Conservation (phyloP, 2,329 filamentous ascomycete genomes). For the Colletotrichum lupini region DNA sequence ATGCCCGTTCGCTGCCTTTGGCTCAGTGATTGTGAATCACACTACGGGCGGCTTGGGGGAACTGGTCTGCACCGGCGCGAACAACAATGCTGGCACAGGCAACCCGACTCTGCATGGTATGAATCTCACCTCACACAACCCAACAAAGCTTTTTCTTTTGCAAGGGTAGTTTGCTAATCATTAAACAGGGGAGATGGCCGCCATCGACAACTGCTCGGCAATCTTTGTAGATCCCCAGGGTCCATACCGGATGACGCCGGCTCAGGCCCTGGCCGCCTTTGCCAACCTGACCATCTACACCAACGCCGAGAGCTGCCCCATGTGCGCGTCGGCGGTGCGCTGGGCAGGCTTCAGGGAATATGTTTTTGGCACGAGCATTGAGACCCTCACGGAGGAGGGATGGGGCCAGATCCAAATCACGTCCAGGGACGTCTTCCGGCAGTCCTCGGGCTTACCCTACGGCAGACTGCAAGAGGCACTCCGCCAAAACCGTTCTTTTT, state of each 20-base stretch:
- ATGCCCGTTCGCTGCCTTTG: slow-evolving; percentile 65
- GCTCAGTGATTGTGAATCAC: slow-evolving; percentile 66
- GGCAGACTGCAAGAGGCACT: too few relatives aligned
- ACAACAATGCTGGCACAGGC: slow-evolving; percentile 54
- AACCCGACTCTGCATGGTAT: slow-evolving; percentile 65
- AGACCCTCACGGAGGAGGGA: slow-evolving; percentile 55
- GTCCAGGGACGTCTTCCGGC: slow-evolving; percentile 57
- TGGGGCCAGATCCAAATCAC: slow-evolving; percentile 63
- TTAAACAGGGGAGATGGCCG: slow-evolving; percentile 60
- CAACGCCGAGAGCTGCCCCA: slow-evolving; percentile 67
- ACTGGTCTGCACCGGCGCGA: slow-evolving; percentile 62
- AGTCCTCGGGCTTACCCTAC: slow-evolving; percentile 52
- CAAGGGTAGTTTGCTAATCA: background rate
- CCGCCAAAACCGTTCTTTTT: too few relatives aligned
- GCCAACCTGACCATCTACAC: slow-evolving; percentile 62
- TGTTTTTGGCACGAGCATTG: slow-evolving; percentile 63
- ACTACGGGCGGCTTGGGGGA: slow-evolving; percentile 54
- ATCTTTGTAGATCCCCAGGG: slow-evolving; percentile 59
- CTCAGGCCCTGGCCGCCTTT: slow-evolving; percentile 57
- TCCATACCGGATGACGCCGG: slow-evolving; percentile 53
- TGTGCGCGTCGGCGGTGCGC: slow-evolving; percentile 67
- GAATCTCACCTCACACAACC: too few relatives aligned
- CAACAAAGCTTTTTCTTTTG: too few relatives aligned
- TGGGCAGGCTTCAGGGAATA: slow-evolving; percentile 67
- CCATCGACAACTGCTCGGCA: slow-evolving; percentile 63